These are phyloP conservation scores for Phtheirospermum japonicum DNA, from an alignment of 257 asterid species.

Conservation along the genomic window DNA sequence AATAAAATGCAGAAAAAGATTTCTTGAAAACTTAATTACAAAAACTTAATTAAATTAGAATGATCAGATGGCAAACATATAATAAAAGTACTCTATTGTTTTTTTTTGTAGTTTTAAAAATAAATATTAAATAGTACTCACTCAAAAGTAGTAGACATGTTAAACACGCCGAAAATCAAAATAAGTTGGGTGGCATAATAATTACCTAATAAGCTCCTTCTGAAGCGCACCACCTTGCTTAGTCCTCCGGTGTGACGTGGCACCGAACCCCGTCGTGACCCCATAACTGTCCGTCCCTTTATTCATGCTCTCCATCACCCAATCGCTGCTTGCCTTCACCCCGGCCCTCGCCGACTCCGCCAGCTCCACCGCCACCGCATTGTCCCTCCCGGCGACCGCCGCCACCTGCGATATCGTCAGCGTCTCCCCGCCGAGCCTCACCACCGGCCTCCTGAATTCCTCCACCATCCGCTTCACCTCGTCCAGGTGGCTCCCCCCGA, in stretches of 20 bases:
- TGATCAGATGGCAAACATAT: too few relatives aligned
- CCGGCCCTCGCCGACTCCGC: conserved; percentile 73
- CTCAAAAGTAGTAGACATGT: too few relatives aligned
- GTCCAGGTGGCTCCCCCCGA: conserved; percentile 80
- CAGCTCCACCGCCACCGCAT: conserved; percentile 68
- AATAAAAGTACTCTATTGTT: too few relatives aligned
- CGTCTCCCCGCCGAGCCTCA: conserved; percentile 73
- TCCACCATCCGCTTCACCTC: conserved; percentile 87
- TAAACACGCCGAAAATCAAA: too few relatives aligned
- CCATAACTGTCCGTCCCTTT: conserved; percentile 93
- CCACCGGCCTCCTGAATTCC: conserved; percentile 74
- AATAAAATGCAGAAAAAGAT: too few relatives aligned
- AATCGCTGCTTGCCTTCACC: conserved; percentile 92
- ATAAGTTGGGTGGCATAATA: too few relatives aligned
- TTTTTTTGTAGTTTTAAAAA: too few relatives aligned
- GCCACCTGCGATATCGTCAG: conserved; percentile 84
- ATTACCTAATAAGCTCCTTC: conserved; percentile 84
- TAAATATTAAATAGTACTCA: too few relatives aligned
- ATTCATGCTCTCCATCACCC: conserved; percentile 88
- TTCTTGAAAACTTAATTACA: too few relatives aligned
- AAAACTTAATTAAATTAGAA: too few relatives aligned
- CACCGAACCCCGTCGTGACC: conserved; percentile 86
- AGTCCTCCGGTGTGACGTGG: conserved; percentile 84
- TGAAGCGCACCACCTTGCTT: conserved; percentile 91
- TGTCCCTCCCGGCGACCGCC: conserved; percentile 58